These are phyloP conservation scores for Loxodes magnus DNA, from an alignment of 73 alveolate species.

Conservation along the genomic window DNA sequence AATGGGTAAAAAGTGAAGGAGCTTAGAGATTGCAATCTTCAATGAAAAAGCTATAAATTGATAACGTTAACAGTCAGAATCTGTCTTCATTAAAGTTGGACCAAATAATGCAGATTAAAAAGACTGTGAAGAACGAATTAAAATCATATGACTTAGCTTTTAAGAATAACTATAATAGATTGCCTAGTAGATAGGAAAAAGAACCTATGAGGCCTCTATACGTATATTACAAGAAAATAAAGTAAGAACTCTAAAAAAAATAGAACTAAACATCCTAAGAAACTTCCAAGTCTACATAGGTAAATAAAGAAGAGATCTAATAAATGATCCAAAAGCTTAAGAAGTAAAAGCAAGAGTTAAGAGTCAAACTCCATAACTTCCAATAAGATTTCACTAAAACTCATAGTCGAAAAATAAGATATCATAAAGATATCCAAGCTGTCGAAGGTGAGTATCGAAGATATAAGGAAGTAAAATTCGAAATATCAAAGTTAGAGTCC, in stretches of 20 bases:
- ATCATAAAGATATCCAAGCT: conserved; percentile 74
- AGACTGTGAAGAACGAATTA: conserved; percentile 67
- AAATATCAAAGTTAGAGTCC: conserved; percentile 48
- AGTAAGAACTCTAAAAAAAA: conserved; percentile 30
- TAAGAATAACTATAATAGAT: conserved; percentile 22
- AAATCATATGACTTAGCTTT: conserved; percentile 61
- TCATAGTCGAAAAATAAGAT: conserved; percentile 65
- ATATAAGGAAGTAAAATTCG: conserved; percentile 67
- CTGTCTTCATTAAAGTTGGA: conserved; percentile 34
- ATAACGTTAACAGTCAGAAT: conserved; percentile 37
- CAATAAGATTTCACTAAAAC: conserved; percentile 59
- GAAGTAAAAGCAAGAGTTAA: conserved; percentile 48
- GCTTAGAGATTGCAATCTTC: conserved; percentile 26
- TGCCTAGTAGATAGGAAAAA: conserved; percentile 63
- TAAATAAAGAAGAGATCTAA: too few species aligned
- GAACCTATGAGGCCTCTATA: conserved; percentile 88
- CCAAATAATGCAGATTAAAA: conserved; percentile 45
- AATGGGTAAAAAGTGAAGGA: conserved; percentile 39
- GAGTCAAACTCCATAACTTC: conserved; percentile 54
- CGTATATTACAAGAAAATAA: conserved; percentile 70
- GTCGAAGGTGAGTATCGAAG: conserved; percentile 64
- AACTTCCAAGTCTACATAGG: too few species aligned
- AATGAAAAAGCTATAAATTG: conserved; percentile 28
- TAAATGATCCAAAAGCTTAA: too few species aligned
- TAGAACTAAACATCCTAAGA: too few species aligned